These are phyloP conservation scores for Pyrenochaeta sp. DNA, from an alignment of 2,329 filamentous ascomycete genomes.

Conservation along the genomic window DNA sequence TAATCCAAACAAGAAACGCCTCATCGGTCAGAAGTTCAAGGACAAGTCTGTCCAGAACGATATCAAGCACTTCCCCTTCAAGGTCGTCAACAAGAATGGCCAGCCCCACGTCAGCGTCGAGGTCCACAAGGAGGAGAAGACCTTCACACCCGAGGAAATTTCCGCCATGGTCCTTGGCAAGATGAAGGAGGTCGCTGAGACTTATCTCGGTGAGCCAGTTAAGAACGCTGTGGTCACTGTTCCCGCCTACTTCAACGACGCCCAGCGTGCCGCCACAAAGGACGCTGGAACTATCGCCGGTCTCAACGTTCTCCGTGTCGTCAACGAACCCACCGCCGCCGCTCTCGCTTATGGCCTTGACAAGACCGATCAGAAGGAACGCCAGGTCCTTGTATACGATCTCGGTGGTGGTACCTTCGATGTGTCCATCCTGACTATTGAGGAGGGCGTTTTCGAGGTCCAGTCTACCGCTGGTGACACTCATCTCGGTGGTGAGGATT, in stretches of 20 bases:
- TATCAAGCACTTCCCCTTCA: slow-evolving; percentile 98
- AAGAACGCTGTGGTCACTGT: slow-evolving; percentile 92
- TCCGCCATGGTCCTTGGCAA: slow-evolving; percentile 72
- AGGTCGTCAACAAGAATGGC: slow-evolving; percentile 85
- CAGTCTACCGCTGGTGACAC: slow-evolving; percentile 95
- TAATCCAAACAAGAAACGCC: slow-evolving; percentile 55
- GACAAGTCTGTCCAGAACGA: slow-evolving; percentile 82
- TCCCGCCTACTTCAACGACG: slow-evolving; percentile 98
- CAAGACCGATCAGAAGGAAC: slow-evolving; percentile 50
- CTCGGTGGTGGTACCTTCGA: slow-evolving; percentile 54
- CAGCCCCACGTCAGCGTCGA: slow-evolving; percentile 86
- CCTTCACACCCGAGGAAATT: slow-evolving; percentile 81
- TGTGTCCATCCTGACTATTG: slow-evolving; percentile 78
- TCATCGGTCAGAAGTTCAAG: slow-evolving; percentile 60
- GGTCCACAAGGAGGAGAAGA: slow-evolving; percentile 70
- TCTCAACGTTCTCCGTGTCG: slow-evolving; percentile 92
- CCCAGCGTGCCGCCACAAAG: slow-evolving; percentile 96
- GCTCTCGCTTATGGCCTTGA: slow-evolving; percentile 89
- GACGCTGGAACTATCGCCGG: slow-evolving; percentile 91
- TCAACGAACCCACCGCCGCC: slow-evolving; percentile 95
- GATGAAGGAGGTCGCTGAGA: slow-evolving; percentile 85
- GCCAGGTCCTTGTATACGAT: slow-evolving; percentile 52
- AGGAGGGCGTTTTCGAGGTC: slow-evolving; percentile 93
- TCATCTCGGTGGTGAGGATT: slow-evolving; percentile 97
- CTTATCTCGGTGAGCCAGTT: slow-evolving; percentile 81